Conservation (phyloP, 2,329 filamentous ascomycete species). For the Orbilia brochopaga region DNA sequence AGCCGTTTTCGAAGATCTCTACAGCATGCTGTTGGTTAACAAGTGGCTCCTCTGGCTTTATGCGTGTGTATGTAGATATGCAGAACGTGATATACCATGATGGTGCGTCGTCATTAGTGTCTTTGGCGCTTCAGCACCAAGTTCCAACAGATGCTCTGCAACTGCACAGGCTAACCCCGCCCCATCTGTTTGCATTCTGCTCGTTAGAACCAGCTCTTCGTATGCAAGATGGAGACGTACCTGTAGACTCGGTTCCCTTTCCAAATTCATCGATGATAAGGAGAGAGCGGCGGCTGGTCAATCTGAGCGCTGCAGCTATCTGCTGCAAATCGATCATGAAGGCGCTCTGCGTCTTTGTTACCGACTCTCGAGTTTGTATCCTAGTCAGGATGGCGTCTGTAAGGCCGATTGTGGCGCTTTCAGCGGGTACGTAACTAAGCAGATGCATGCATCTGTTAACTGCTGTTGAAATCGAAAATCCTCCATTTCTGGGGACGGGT, state of each 20-base stretch:
- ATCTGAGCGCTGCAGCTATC: slow-evolving; percentile 74
- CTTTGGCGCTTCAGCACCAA: slow-evolving; percentile 63
- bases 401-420: slow-evolving; percentile 75
- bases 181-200: slow-evolving; percentile 60
- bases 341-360: slow-evolving; percentile 69
- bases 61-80: neutral
- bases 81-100: slow-evolving; percentile 58
- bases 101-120: slow-evolving; percentile 69
- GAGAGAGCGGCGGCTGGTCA: slow-evolving; percentile 77
- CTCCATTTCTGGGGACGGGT: neutral
- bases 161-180: slow-evolving; percentile 69
- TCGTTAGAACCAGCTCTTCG: too few species aligned
- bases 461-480: too few species aligned
- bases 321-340: slow-evolving; percentile 88
- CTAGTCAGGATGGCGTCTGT: slow-evolving; percentile 85
- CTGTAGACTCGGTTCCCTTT: slow-evolving; percentile 69
- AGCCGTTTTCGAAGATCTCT: slow-evolving; percentile 73
- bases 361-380: slow-evolving; percentile 62
- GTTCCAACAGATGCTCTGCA: slow-evolving; percentile 64
- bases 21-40: neutral
- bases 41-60: too few species aligned
- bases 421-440: slow-evolving; percentile 82
- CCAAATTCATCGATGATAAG: slow-evolving; percentile 93
- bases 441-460: neutral
- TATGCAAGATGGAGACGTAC: slow-evolving; percentile 53